Evolutionary conservation across 306 rosid genomes (phyloP).

Genomic region (Bauhinia variegata): DNA sequence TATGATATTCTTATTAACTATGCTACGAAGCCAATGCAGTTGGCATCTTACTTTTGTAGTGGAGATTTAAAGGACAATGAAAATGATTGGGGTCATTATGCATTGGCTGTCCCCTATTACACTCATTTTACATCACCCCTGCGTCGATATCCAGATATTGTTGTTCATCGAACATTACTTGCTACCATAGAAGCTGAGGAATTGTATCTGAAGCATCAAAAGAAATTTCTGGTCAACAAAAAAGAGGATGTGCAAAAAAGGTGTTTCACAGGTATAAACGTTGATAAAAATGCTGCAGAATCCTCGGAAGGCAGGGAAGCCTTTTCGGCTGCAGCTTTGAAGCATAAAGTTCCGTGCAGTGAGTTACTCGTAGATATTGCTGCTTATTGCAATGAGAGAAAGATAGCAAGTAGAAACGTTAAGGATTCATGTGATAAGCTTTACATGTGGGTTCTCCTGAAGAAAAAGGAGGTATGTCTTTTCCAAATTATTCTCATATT

Average conservation of each 20-base stretch:
- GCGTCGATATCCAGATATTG: constrained; percentile 91
- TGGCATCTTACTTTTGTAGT: constrained; percentile 80
- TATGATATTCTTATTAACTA: constrained; percentile 62
- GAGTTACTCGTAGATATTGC: constrained; percentile 63
- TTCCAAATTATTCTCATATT: not conserved
- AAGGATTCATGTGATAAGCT: constrained; percentile 84
- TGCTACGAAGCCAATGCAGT: constrained; percentile 83
- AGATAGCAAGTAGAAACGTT: constrained; percentile 69
- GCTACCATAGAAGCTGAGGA: constrained; percentile 86
- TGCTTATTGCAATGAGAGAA: constrained; percentile 75
- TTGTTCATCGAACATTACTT: constrained; percentile 83
- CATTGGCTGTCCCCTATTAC: constrained; percentile 75
- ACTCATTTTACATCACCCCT: constrained; percentile 93
- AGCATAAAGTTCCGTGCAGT: constrained; percentile 60
- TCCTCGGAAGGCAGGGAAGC: constrained; percentile 66
- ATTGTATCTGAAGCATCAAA: constrained; percentile 53
- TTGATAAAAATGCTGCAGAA: constrained; percentile 72
- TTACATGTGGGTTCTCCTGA: constrained; percentile 75
- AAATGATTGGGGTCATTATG: constrained; percentile 74
- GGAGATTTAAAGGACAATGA: constrained; percentile 59
- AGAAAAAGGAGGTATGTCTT: constrained; percentile 63
- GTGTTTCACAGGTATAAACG: constrained; percentile 71
- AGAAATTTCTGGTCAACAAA: constrained; percentile 31
- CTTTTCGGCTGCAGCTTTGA: constrained; percentile 68
- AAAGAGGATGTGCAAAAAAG: constrained; percentile 42